Evolutionary conservation across 495 filamentous ascomycete genomes (phyloP).

Genomic region (Astrothelium macrocarpum): DNA sequence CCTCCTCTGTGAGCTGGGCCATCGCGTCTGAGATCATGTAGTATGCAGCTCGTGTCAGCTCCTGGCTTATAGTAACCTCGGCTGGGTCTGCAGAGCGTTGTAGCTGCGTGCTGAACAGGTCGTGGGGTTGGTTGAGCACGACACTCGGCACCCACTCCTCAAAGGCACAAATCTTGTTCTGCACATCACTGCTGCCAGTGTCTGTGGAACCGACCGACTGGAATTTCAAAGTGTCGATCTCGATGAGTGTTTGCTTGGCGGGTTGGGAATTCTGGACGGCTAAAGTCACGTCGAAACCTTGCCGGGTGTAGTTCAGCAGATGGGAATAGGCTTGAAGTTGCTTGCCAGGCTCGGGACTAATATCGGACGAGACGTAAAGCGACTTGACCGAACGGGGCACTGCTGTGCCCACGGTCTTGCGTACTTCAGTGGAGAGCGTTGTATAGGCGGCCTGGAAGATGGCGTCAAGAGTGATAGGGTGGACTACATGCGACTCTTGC

Average conservation of each 20-base stretch:
- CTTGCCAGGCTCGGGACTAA: neutral
- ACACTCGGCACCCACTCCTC: neutral
- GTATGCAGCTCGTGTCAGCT: neutral
- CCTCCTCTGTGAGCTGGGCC: neutral
- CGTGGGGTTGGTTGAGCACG: neutral
- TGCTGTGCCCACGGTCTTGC: neutral
- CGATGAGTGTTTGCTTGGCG: neutral
- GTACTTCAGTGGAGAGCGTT: neutral
- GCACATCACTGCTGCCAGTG: neutral
- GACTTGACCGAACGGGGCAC: neutral
- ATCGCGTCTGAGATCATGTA: neutral
- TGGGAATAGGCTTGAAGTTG: neutral
- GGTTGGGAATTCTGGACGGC: neutral
- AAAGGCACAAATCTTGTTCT: neutral
- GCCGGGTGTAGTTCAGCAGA: neutral
- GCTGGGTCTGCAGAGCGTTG: neutral
- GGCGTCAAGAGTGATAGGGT: slow-evolving; percentile 4
- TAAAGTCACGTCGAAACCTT: slow-evolving; percentile 1
- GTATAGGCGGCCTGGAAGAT: neutral
- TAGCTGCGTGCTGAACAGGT: neutral
- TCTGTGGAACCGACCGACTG: neutral
- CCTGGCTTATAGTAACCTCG: neutral
- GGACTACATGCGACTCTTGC: neutral
- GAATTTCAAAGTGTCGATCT: neutral
- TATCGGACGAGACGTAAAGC: neutral